These are phyloP conservation scores for Mycosphaerelloides madeirae DNA, from an alignment of 2,329 filamentous ascomycete genomes.

Conservation along the genomic window DNA sequence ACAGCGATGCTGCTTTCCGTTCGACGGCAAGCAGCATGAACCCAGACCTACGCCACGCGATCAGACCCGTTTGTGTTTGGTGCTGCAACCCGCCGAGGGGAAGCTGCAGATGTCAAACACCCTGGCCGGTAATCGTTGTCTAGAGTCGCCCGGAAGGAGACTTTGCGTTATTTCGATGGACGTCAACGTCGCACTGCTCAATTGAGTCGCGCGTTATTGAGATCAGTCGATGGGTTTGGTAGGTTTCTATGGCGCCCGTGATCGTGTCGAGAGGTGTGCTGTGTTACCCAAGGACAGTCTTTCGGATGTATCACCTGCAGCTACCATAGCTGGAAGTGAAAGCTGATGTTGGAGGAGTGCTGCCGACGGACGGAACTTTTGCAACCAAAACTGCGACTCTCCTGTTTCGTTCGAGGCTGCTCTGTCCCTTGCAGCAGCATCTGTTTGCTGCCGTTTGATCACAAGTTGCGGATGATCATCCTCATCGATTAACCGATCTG, in stretches of 20 bases:
- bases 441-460: background rate
- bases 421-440: background rate
- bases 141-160: background rate
- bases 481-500: conserved; percentile 1
- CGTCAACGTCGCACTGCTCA: background rate
- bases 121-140: conserved; percentile 3
- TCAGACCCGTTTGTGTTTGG: conserved; percentile 13
- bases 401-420: background rate
- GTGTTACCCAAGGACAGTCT: background rate
- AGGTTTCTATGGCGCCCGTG: no score
- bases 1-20: conserved; percentile 13
- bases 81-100: conserved; percentile 13
- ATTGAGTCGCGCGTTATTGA: background rate
- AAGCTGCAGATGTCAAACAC: conserved; percentile 16
- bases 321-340: background rate
- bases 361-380: background rate
- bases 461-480: background rate
- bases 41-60: conserved; percentile 14
- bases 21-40: conserved; percentile 15
- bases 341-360: background rate
- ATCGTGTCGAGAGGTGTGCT: background rate
- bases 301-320: background rate
- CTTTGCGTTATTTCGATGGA: background rate
- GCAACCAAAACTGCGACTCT: background rate
- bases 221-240: background rate